Percentiles rank a stretch among this genome's conserved stretches.
phyloP scores from a whole-genome alignment of 2,329 filamentous ascomycete genomes.

The Aureobasidium sp. region DNA sequence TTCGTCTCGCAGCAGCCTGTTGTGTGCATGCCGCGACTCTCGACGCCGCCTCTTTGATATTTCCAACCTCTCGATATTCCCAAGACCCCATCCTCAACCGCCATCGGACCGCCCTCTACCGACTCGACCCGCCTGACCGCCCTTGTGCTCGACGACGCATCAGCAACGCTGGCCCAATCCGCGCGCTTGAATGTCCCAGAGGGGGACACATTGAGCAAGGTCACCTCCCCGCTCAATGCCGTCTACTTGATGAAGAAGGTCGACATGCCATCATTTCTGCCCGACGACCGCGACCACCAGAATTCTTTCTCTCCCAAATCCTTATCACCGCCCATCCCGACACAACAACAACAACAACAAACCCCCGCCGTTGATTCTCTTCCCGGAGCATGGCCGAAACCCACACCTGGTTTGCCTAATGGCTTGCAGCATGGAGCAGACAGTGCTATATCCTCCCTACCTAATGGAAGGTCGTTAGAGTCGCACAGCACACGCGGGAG shows the following conservation, averaged over 20 bases:
- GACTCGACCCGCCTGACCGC: background rate
- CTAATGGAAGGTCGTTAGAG: constrained; percentile 45
- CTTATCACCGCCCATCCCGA: constrained; percentile 4
- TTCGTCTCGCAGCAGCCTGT: background rate
- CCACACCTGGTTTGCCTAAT: constrained; percentile 14
- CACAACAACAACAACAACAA: constrained; percentile 10
- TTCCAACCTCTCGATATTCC: background rate
- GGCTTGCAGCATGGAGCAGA: constrained; percentile 24
- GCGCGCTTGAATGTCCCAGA: constrained; percentile 18
- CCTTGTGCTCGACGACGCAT: constrained; percentile 3
- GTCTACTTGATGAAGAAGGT: constrained; percentile 36
- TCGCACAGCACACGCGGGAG: constrained; percentile 7
- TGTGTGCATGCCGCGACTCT: constrained; percentile 3
- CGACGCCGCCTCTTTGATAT: background rate
- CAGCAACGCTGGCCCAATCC: constrained; percentile 21
- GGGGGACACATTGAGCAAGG: constrained; percentile 21
- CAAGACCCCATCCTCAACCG: background rate
- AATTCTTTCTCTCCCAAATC: constrained; percentile 23
- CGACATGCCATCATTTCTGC: constrained; percentile 45
- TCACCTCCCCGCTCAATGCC: constrained; percentile 24
- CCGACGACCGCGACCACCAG: constrained; percentile 34
- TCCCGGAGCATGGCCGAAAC: constrained; percentile 21
- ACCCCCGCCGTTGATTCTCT: constrained; percentile 18
- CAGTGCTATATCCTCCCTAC: constrained; percentile 45
- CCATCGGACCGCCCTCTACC: background rate